Evolutionary conservation across 495 filamentous ascomycete species (phyloP).

Genomic region (Talaromyces wortmannii): DNA sequence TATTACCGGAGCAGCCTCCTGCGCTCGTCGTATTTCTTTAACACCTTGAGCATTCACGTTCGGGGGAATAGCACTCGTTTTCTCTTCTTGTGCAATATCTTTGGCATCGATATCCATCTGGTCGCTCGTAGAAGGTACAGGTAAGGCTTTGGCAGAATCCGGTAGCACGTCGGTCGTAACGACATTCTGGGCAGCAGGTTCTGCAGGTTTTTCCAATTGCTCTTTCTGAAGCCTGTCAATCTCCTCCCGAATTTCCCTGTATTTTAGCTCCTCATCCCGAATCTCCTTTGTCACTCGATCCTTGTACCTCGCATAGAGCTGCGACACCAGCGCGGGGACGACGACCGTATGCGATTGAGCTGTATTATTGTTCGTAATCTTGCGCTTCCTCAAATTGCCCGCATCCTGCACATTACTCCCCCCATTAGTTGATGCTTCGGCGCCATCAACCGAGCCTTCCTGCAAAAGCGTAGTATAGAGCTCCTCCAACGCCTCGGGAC

Average conservation of each 20-base stretch:
- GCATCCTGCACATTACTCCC: slow-evolving; percentile 15
- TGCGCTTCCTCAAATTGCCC: slow-evolving; percentile 57
- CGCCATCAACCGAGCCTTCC: slow-evolving; percentile 51
- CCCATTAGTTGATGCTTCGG: slow-evolving; percentile 18
- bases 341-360: slow-evolving; percentile 58
- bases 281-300: slow-evolving; percentile 62
- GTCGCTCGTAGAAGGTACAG: slow-evolving; percentile 8
- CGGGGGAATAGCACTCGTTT: slow-evolving; percentile 9
- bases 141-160: not conserved
- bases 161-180: slow-evolving; percentile 10
- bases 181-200: slow-evolving; percentile 13
- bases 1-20: not conserved
- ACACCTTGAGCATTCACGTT: not conserved
- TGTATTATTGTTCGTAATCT: slow-evolving; percentile 56
- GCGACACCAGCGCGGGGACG: slow-evolving; percentile 60
- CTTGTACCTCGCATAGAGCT: slow-evolving; percentile 69
- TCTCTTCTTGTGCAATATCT: slow-evolving; percentile 11
- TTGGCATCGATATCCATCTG: slow-evolving; percentile 29
- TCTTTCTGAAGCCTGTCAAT: slow-evolving; percentile 60
- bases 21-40: not conserved
- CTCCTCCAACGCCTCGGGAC: slow-evolving; percentile 68
- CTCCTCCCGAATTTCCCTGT: slow-evolving; percentile 56
- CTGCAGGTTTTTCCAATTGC: slow-evolving; percentile 33
- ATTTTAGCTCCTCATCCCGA: slow-evolving; percentile 63
- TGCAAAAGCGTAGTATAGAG: slow-evolving; percentile 69